phyloP scores from a whole-genome alignment of 805 yeast species.

The Myxozyma mucilagina region DNA sequence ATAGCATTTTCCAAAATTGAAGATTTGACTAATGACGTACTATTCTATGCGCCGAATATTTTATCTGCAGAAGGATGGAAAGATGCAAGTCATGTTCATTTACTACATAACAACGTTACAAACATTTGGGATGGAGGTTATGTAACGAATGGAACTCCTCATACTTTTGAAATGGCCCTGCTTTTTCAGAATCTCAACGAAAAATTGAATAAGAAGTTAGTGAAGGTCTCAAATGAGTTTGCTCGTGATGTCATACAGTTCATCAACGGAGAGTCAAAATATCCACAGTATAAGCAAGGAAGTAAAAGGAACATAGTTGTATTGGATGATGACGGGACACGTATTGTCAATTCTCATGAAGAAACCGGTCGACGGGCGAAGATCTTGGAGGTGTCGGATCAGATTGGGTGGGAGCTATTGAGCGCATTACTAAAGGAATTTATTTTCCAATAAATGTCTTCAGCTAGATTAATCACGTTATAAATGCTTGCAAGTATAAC shows the following conservation, averaged over 20 bases:
- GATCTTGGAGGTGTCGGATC: not conserved
- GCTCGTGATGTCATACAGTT: not conserved
- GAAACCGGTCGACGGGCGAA: not conserved
- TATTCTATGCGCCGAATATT: constrained; percentile 1
- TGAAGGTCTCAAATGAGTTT: not conserved
- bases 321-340: not conserved
- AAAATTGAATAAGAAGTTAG: not conserved
- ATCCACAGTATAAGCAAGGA: not conserved
- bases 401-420: not conserved
- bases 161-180: constrained; percentile 10
- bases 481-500: no score
- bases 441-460: not conserved
- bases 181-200: constrained; percentile 8
- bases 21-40: constrained; percentile 1
- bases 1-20: constrained; percentile 1
- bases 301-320: not conserved
- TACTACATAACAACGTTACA: constrained; percentile 1
- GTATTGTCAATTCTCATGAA: not conserved
- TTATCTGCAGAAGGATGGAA: constrained; percentile 1
- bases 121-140: not conserved
- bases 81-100: not conserved
- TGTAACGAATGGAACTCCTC: constrained; percentile 1
- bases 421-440: not conserved
- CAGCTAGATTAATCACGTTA: no score
- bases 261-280: not conserved